Conservation (phyloP, 2,329 filamentous ascomycete species). For the Juglanconis juglandina region DNA sequence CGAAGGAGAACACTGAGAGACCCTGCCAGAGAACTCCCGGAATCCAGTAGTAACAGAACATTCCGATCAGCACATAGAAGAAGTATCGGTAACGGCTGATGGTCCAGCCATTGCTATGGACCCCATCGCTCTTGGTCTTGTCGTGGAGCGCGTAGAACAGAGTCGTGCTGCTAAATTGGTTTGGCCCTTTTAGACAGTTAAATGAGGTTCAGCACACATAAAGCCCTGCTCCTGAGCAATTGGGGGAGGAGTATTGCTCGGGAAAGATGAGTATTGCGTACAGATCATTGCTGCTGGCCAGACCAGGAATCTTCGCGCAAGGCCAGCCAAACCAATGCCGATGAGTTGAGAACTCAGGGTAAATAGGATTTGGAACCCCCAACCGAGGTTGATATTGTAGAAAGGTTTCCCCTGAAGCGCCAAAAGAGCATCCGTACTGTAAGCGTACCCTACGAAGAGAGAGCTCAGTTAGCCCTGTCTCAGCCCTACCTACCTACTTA, state of each 20-base stretch:
- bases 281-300: constrained; percentile 49
- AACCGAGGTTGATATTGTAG: constrained; percentile 40
- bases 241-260: too few species aligned
- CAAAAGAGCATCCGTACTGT: constrained; percentile 37
- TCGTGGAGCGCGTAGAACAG: constrained; percentile 45
- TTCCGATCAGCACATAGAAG: constrained; percentile 35
- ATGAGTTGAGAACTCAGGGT: constrained; percentile 49
- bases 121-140: constrained; percentile 36
- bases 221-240: too few species aligned
- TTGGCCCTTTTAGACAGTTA: constrained; percentile 16
- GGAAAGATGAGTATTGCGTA: background rate
- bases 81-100: constrained; percentile 46
- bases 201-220: too few species aligned
- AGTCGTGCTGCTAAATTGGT: constrained; percentile 43
- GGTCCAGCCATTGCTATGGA: constrained; percentile 40
- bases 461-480: background rate
- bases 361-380: constrained; percentile 47
- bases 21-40: constrained; percentile 24
- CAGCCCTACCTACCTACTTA: too few species aligned
- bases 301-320: constrained; percentile 46
- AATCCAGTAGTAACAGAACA: constrained; percentile 44
- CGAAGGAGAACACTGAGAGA: constrained; percentile 44
- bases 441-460: constrained; percentile 27
- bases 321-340: constrained; percentile 50
- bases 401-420: constrained; percentile 39